Base-by-base conservation (phyloP, 495 filamentous ascomycete species). In the Annulohypoxylon nitens region DNA sequence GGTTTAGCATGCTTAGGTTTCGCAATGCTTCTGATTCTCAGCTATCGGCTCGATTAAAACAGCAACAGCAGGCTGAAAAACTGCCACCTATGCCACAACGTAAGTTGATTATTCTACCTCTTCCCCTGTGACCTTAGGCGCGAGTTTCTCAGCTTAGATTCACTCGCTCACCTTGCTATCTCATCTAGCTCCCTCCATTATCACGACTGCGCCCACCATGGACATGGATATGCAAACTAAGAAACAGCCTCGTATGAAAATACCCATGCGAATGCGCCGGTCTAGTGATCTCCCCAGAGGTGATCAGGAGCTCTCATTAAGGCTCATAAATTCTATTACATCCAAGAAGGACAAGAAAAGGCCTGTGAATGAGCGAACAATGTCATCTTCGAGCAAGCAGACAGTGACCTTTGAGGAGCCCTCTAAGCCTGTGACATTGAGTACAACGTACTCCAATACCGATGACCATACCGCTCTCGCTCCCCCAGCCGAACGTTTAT, bases 21-120 rank as follows among this genome's bases (percentile, higher is more conserved):
- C 91, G 95, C 55, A 93, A 98, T 88, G 94, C 93, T 54, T 97
- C 95, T 14, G 96, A 99, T 80, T 93, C 96, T 53, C 94, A 97
- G 77, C 85, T 98, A 59, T 93, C 93, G 9, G 81, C 86, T 60
- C 93, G 90, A 75, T 92, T 92, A 48, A 94, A 91, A 78, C 88
- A 92, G 63, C 91, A 93, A 70, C 91, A 86, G 41, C 82, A 88
- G 55, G 75, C 85, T 60, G 80, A 84, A 67, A 83, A 86, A 61
- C 77, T 85, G n/a, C 93, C 93, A 47, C 93, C 93, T 9, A 82
- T 97, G 61, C 93, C 88, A 53, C 83, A 88, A 68, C 89, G 90
- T 93, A 88, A 83, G 89, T 86, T 37, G 39, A 34, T 55, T 50
- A 20, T 63, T 53, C 67, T 65, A 37, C 18, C 34, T 55, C 20